A percentile compares a stretch with the other conserved stretches of the same genome.
These are phyloP conservation scores for Rhypophila decipiens DNA, from an alignment of 495 filamentous ascomycete genomes.

Conservation along the genomic window DNA sequence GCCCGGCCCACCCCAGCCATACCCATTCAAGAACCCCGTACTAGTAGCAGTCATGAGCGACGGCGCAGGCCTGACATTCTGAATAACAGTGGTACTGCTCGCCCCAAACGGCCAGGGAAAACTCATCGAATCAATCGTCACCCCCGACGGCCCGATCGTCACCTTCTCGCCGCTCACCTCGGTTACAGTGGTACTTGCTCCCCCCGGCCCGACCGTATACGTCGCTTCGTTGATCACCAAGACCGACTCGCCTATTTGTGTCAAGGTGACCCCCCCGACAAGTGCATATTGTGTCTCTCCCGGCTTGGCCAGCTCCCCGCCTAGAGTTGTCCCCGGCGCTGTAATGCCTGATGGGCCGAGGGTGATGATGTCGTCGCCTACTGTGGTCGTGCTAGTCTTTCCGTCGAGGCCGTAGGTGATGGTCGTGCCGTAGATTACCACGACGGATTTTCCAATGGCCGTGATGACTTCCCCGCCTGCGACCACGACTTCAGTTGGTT, in stretches of 20 bases:
- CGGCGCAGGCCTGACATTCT: slow-evolving; percentile 13
- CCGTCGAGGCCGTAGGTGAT: slow-evolving; percentile 30
- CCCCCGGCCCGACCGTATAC: slow-evolving; percentile 35
- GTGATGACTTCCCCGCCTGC: slow-evolving; percentile 41
- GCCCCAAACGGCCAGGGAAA: slow-evolving; percentile 37
- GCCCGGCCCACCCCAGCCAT: background rate
- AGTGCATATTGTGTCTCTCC: slow-evolving; percentile 33
- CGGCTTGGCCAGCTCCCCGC: slow-evolving; percentile 26
- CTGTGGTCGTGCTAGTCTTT: slow-evolving; percentile 20
- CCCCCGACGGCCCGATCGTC: slow-evolving; percentile 39
- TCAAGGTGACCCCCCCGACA: slow-evolving; percentile 42
- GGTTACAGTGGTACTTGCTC: slow-evolving; percentile 27
- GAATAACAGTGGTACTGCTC: slow-evolving; percentile 32
- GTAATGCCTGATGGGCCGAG: slow-evolving; percentile 42
- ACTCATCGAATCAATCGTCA: slow-evolving; percentile 37
- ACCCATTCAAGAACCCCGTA: background rate
- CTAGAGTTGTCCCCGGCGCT: slow-evolving; percentile 33
- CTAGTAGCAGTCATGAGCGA: slow-evolving; percentile 14
- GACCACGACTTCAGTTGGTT: slow-evolving; percentile 37
- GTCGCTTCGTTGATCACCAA: slow-evolving; percentile 43
- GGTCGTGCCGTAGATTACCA: slow-evolving; percentile 39
- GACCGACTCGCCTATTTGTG: slow-evolving; percentile 41
- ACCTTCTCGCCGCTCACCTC: slow-evolving; percentile 38
- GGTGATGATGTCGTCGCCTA: slow-evolving; percentile 38
- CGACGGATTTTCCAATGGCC: slow-evolving; percentile 34